Conservation (phyloP, 2,329 filamentous ascomycete genomes). For the Aspergillus phoenicis region DNA sequence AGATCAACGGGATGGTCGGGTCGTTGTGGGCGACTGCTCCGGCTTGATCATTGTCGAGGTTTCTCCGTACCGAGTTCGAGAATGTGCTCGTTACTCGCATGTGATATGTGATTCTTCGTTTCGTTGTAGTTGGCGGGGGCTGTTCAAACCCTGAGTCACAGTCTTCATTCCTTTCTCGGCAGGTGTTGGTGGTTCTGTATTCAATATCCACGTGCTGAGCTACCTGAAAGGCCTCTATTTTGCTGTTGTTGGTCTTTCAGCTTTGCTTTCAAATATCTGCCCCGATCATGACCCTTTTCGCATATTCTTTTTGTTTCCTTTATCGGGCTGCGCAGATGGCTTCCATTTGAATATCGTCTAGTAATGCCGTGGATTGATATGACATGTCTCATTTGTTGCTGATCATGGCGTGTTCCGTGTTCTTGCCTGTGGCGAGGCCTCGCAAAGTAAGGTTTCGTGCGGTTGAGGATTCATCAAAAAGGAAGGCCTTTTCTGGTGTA, state of each 20-base stretch:
- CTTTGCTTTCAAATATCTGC: conserved; percentile 4
- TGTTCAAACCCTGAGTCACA: conserved; percentile 15
- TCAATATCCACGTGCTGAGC: conserved; percentile 11
- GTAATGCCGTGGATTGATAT: conserved; percentile 20
- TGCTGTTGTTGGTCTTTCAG: neutral
- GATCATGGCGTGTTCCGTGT: neutral
- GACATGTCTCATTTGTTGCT: neutral
- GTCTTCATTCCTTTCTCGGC: conserved; percentile 19
- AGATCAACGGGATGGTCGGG: neutral
- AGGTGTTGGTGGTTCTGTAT: conserved; percentile 31
- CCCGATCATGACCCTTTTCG: neutral
- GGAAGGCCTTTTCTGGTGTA: conserved; percentile 7
- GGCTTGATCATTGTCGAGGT: neutral
- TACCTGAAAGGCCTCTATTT: neutral
- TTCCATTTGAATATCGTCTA: conserved; percentile 24
- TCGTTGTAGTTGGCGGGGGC: conserved; percentile 27
- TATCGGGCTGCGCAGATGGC: conserved; percentile 7
- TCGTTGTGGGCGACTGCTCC: neutral
- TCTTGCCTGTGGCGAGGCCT: neutral
- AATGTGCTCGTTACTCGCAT: conserved; percentile 23
- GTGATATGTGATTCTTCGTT: conserved; percentile 33
- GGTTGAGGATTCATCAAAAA: conserved; percentile 2
- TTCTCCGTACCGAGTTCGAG: neutral
- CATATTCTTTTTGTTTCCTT: neutral
- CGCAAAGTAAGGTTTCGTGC: neutral